Base-by-base conservation (phyloP, 2,329 filamentous ascomycete genomes). In the Seiridium cupressi region DNA sequence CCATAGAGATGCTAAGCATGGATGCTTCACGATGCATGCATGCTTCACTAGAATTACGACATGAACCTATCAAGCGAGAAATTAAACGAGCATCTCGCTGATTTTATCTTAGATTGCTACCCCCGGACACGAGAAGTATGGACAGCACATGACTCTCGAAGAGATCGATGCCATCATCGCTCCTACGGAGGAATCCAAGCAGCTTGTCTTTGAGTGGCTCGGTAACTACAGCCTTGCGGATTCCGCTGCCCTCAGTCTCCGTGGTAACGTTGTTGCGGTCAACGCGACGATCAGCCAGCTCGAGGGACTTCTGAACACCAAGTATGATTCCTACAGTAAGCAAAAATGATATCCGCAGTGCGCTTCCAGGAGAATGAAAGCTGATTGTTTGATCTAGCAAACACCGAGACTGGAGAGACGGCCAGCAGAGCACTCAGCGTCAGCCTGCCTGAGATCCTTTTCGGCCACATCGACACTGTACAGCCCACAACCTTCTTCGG, bases 101-200 rank as follows among this genome's bases (percentile, higher is more conserved):
- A 55, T 31, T 26, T 8, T 31, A 26, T 32, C 13, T 2, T n/a
- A 58, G 55, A 58, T 58, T 44, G 55, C 55, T 40, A 58, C 55
- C 26, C 55, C 55, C n/a, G 55, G 55, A 11, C 46, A 58, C 32
- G 55, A 36, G 9, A 49, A 42, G 6, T 61, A 61, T 31, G 60
- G 56, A 10, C 8, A 61, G 40, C 60, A 61, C 35, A 46, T 58
- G 44, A 35, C 44, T n/a, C 44, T 18, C 7, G 36, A 55, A 9
- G 38, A 55, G n/a, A 48, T 61, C n/a, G 51, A 51, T 13, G 56
- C 57, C 13, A 51, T 61, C 42, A 55, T 61, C 31, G 57, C 56
- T 3, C 56, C 60, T 5, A 59, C 46, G n/a, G 44, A 55, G n/a
- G 60, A 61, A 32, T 51, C 56, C 3, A 7, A 40, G 5, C 46